Evolutionary conservation across 768 basidiomycete genomes (phyloP), one percentile per base, ranked within the genome.

Genomic region (Suillus discolor): DNA sequence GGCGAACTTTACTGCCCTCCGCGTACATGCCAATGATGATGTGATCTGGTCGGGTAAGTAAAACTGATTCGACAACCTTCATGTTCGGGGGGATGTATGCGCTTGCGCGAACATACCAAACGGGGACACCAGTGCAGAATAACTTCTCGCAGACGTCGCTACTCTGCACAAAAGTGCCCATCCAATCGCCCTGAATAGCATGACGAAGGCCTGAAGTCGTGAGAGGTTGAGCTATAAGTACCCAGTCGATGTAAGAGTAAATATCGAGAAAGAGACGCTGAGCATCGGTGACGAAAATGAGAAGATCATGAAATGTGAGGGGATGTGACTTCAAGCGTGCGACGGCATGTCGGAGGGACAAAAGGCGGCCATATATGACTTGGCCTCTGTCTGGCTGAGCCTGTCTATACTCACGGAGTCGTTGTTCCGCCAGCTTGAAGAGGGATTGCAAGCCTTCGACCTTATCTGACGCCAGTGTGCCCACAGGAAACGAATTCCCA

Each of bases 281-380:
- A 9, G 62, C 34, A 16, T 68, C 25, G 12, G 62, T 65, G 6
- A 69, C 38, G 0, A 63, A 68, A n/a, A 66, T 25, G 6, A 65
- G 38, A 38, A 54, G 11, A 39, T 63, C 62, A 3, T 15, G 2
- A 25, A 54, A 54, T 6, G 62, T 63, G 6, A 38, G 45, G 3
- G 67, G 65, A 16, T 70, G 66, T 2, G 47, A 31, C 13, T 42
- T 11, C 6, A 68, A 54, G 9, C n/a, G 0, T 54, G 34, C 8
- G 6, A 65, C 1, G 1, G 57, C 9, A 9, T 70, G 65, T 0
- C 25, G 2, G 23, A 66, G 65, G 11, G 39, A 25, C 13, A 59
- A 7, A 1, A 68, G 5, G 34, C 39, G 11, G 7, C 6, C 23
- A 0, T 13, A 38, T n/a, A 62, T 55, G 6, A 64, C 54, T 20